A percentile compares a stretch with the other conserved stretches of the same genome.
Conservation (phyloP, 2,329 filamentous ascomycete species). For the Mollisiaceae sp. region DNA sequence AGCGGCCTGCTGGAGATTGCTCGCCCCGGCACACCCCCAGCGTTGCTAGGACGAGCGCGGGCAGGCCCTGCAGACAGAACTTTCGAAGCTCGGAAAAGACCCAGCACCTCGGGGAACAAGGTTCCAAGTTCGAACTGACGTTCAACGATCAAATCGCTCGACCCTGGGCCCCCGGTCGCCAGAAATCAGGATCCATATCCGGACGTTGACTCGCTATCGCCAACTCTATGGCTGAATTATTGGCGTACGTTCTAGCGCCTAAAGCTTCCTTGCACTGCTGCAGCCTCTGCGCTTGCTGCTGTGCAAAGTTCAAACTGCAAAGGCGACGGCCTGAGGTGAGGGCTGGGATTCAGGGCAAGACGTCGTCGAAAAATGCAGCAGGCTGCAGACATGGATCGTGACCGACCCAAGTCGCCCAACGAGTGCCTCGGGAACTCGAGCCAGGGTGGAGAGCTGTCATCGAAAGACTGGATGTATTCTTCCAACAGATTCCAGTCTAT, state of each 20-base stretch:
- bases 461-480: slow-evolving; percentile 4
- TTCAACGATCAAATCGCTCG: slow-evolving; percentile 1
- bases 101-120: slow-evolving; percentile 26
- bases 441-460: neutral
- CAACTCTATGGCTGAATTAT: slow-evolving; percentile 25
- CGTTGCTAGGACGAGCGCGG: neutral
- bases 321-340: neutral
- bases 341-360: neutral
- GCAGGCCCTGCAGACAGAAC: neutral
- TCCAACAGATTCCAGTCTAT: slow-evolving; percentile 8
- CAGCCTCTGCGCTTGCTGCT: neutral
- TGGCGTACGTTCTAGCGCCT: slow-evolving; percentile 20
- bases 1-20: neutral
- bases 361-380: neutral
- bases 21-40: neutral
- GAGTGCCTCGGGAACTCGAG: slow-evolving; percentile 2
- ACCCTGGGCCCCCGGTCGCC: slow-evolving; percentile 1
- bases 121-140: slow-evolving; percentile 19
- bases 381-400: slow-evolving; percentile 1
- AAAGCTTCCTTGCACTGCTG: slow-evolving; percentile 21
- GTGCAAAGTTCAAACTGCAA: neutral
- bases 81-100: slow-evolving; percentile 11
- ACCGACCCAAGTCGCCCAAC: neutral
- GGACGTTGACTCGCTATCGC: slow-evolving; percentile 13
- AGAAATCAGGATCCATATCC: slow-evolving; percentile 18